Base-by-base conservation (phyloP, 495 filamentous ascomycete genomes). In the Xylaria cubensis region DNA sequence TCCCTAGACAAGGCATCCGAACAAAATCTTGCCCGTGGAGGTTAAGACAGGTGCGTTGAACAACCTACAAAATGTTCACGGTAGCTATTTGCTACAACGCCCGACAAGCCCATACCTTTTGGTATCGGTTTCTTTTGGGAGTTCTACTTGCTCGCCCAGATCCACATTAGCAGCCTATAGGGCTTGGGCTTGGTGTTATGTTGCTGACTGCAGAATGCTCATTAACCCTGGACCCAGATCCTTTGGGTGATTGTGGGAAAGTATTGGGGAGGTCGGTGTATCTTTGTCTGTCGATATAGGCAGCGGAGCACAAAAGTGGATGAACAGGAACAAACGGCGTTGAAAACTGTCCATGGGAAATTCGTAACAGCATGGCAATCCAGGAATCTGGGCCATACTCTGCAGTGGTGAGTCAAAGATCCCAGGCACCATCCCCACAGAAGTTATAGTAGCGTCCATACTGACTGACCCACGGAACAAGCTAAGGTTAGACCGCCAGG, bases 331-430 rank as follows among this genome's bases (percentile, higher is more conserved):
- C 32, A 26, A 67, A 21, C 32, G 26, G 53, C 6, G 26, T 56
- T 26, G 53, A 17, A 66, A 36, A 66, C 19, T 3, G 48, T 29
- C 26, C 15, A 66, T 66, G 29, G 64, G 44, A 48, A 53, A 56
- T 66, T 41, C 17, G 46, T 29, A 21, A 66, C 4, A 66, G 29
- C 64, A 67, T 56, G 65, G 34, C 19, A 56, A 67, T 67, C 36
- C 48, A 55, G n/a, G 34, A 55, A 67, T n/a, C 10, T 32, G 9
- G 21, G 29, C 44, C 19, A 32, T 46, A 21, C 9, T 39, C 26
- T 66, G 29, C 64, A 53, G 13, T 41, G 29, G 65, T 67, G 65
- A 67, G 65, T 56, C 65, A 67, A 67, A 50, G 29, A 42, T 42
- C 36, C 48, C 34, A 4, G 65, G 13, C 65, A 51, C 36, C 19